These are phyloP conservation scores for Podila horticola DNA, from an alignment of 192 early-diverging fungal genomes.

Conservation along the genomic window DNA sequence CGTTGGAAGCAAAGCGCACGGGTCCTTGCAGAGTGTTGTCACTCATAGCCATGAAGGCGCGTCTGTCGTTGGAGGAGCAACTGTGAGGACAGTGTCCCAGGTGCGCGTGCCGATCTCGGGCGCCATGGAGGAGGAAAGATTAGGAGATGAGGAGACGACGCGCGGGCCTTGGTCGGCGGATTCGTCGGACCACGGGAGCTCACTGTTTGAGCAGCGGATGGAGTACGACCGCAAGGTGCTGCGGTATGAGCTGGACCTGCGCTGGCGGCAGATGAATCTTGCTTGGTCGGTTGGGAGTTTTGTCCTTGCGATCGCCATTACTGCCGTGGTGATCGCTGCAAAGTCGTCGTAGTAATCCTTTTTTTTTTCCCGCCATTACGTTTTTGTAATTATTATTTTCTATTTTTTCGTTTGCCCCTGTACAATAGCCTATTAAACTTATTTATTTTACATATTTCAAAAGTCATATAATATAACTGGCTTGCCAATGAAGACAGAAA, in stretches of 20 bases:
- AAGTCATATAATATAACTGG: too few species aligned
- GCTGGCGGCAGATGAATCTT: conserved; percentile 32
- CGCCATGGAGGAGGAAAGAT: background rate
- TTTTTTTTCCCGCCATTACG: background rate
- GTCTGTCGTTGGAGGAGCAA: background rate
- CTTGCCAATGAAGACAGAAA: too few species aligned
- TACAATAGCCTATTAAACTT: too few species aligned
- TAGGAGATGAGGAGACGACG: background rate
- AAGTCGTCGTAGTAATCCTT: background rate
- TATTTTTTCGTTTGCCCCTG: conserved; percentile 3
- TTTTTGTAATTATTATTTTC: conserved; percentile 4
- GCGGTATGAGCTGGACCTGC: conserved; percentile 27
- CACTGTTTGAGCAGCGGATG: conserved; percentile 31
- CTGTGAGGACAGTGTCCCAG: background rate
- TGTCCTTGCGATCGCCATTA: conserved; percentile 21
- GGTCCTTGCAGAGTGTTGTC: background rate
- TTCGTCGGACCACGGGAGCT: background rate
- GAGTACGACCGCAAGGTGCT: conserved; percentile 22
- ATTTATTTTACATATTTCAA: too few species aligned
- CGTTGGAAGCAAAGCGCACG: background rate
- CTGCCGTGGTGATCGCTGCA: conserved; percentile 6
- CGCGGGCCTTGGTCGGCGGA: conserved; percentile 32
- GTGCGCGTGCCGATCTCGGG: background rate
- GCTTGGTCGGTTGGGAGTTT: conserved; percentile 30
- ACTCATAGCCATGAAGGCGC: too few species aligned